Base-by-base conservation (phyloP, 495 filamentous ascomycete genomes). In the Annulohypoxylon bovei region DNA sequence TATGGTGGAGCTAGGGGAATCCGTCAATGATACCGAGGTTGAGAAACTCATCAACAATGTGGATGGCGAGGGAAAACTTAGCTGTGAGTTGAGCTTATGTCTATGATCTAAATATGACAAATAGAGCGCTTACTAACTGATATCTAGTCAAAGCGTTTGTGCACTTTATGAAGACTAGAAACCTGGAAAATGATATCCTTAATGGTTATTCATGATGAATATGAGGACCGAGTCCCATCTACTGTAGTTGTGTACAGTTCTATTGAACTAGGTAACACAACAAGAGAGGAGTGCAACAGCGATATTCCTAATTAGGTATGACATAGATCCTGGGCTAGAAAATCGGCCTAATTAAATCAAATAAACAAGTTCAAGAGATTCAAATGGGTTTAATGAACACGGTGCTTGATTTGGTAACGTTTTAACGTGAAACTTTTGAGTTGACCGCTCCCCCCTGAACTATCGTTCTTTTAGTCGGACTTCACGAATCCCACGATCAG, bases 41-140 rank as follows among this genome's bases (percentile, higher is more conserved):
- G 73, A 77, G 2, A 67, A 70, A 44, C 37, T 79, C 6, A 46
- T 77, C 14, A 75, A 77, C 44, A 73, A 68, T 47, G 71, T 79
- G 1, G 77, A 79, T 65, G 75, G 75, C 4, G 71, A 77, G 56
- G 75, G 74, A 14, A 76, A 79, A 35, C 63, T 79, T 33, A 72
- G 54, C 54, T 79, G 75, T 77, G 42, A 76, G 77, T 66, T 42
- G 7, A 22, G 7, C 9, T 7, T 40, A 55, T 28, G 11, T 1
- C 20, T 40, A 18, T 20, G n/a, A 20, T n/a, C 2, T 52, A 23
- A 28, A 6, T 28, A 30, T n/a, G 23, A 20, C 16, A 18, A 16
- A 44, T 14, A 52, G 52, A 4, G 47, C 25, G 22, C 28, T 54
- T 11, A 25, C 53, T 67, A 52, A 73, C 65, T 20, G 0, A 14